Evolutionary conservation across 441 rosid species (phyloP).

Genomic region (Adansonia rubrostipa): DNA sequence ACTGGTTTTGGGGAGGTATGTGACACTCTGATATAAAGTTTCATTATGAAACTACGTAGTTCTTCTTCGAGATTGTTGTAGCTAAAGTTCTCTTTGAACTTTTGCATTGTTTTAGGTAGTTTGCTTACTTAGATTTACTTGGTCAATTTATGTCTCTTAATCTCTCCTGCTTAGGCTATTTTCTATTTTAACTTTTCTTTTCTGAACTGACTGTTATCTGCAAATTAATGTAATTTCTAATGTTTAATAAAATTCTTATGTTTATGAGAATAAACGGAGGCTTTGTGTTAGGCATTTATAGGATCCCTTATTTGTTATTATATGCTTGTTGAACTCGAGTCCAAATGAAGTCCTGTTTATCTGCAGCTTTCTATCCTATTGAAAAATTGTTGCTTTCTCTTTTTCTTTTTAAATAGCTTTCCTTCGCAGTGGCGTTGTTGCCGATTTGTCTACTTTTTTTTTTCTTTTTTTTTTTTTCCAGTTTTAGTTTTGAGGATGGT

Average conservation of each 20-base stretch:
- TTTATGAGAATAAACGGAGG: background rate
- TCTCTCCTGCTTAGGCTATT: background rate
- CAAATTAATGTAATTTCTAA: background rate
- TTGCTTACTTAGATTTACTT: background rate
- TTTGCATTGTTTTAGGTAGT: background rate
- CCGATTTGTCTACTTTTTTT: conserved; percentile 4
- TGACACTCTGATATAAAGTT: conserved; percentile 7
- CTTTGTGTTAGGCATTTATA: background rate
- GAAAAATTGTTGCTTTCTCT: background rate
- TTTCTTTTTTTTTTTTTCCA: background rate
- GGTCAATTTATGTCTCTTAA: background rate
- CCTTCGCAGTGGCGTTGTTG: background rate
- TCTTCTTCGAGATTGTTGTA: background rate
- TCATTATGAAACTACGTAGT: conserved; percentile 8
- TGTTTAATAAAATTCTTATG: background rate
- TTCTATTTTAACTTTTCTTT: background rate
- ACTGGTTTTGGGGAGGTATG: conserved; percentile 90
- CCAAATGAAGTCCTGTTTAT: background rate
- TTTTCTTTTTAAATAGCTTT: background rate
- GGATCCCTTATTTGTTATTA: background rate
- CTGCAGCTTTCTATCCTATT: conserved; percentile 9
- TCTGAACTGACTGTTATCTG: background rate
- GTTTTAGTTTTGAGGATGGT: background rate
- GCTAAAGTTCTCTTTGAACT: conserved; percentile 4
- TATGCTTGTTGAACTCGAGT: background rate